Percentiles rank a stretch among this genome's conserved stretches.
Conservation (phyloP, 2,329 filamentous ascomycete genomes). For the Diaporthe helianthi region DNA sequence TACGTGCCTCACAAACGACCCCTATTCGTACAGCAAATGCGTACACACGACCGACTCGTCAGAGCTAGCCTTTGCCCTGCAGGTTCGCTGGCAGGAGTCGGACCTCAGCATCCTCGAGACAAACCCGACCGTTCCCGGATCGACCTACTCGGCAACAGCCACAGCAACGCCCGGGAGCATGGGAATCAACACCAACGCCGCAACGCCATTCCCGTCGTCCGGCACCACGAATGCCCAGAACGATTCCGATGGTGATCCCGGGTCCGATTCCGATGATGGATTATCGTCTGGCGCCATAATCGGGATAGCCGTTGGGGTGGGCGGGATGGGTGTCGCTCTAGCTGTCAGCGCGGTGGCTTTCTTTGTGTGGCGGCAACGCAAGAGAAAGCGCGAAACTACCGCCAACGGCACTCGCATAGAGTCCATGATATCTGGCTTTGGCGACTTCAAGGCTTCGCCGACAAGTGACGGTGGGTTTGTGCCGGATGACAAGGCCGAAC, state of each 20-base stretch:
- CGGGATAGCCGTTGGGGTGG: neutral
- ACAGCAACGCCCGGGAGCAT: slow-evolving; percentile 1
- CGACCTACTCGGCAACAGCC: slow-evolving; percentile 29
- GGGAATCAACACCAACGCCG: neutral
- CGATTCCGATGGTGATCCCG: no score
- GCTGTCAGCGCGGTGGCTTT: neutral
- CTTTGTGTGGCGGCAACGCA: slow-evolving; percentile 14
- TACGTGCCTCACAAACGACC: slow-evolving; percentile 18
- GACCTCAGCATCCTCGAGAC: slow-evolving; percentile 36
- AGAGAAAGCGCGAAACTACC: neutral
- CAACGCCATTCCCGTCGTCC: neutral
- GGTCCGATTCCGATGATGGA: neutral
- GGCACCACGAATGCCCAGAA: neutral
- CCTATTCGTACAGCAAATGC: slow-evolving; percentile 34
- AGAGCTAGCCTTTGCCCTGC: slow-evolving; percentile 35
- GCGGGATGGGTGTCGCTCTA: neutral
- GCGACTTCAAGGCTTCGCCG: neutral
- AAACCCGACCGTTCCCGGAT: slow-evolving; percentile 36
- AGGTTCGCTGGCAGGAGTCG: slow-evolving; percentile 37
- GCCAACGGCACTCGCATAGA: neutral
- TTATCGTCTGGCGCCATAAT: neutral
- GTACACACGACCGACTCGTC: slow-evolving; percentile 32
- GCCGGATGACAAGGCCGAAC: slow-evolving; percentile 10
- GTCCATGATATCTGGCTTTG: slow-evolving; percentile 1
- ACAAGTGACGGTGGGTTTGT: neutral